Percentiles rank a stretch among this genome's conserved stretches.
Evolutionary conservation across 2,329 filamentous ascomycete species (phyloP).

Genomic region (Xylaria polymorpha): DNA sequence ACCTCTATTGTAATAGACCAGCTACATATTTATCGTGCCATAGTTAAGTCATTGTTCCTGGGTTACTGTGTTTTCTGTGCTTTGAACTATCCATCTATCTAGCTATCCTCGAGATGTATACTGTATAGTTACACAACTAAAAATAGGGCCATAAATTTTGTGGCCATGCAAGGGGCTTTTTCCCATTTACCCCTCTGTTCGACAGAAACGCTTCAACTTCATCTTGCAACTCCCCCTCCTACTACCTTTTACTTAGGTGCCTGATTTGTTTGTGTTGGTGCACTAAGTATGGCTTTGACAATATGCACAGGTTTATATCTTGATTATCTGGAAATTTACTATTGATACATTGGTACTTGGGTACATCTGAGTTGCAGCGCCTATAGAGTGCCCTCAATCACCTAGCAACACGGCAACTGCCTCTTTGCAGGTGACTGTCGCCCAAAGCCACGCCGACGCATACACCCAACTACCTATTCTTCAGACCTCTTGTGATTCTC

Average conservation of each 20-base stretch:
- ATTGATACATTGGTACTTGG: background rate
- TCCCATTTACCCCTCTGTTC: background rate
- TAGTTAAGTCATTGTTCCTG: too few relatives aligned
- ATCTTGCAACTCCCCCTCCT: background rate
- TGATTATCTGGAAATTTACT: background rate
- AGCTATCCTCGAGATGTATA: background rate
- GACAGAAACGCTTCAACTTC: background rate
- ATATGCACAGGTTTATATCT: background rate
- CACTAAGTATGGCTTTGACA: background rate
- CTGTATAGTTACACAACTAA: conserved; percentile 1
- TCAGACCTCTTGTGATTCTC: background rate
- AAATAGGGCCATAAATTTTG: background rate
- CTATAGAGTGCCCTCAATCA: background rate
- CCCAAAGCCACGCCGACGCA: background rate
- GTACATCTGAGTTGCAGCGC: conserved; percentile 9
- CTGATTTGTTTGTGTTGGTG: background rate
- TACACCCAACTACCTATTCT: background rate
- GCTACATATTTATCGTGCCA: background rate
- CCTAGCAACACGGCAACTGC: background rate
- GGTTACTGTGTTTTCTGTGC: background rate
- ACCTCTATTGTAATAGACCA: background rate
- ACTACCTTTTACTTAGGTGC: background rate
- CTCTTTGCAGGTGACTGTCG: background rate
- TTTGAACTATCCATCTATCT: background rate
- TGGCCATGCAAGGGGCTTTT: background rate